Base-by-base conservation (phyloP, 2,329 filamentous ascomycete genomes). In the Cladophialophora chaetospira region DNA sequence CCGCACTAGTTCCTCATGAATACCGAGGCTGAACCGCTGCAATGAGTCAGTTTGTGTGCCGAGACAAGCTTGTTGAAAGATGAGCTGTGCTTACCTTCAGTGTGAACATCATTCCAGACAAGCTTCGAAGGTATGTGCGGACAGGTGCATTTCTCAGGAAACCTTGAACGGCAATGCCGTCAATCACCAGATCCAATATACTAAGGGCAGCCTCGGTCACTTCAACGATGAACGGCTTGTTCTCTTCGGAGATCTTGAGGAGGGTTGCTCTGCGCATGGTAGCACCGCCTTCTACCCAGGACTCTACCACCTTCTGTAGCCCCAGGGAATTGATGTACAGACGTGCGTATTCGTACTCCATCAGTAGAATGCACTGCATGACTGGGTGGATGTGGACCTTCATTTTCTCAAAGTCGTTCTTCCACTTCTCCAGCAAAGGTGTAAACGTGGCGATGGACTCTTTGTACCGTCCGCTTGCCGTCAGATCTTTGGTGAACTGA, bases 311-410 rank as follows among this genome's bases (percentile, higher is more conserved):
- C 19, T 94, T 94, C 74, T 99, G 94, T 1, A 99, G 78, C 2
- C 92, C 92, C 1, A 99, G 79, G 0, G 92, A 96, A 71, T 97
- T 97, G 75, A 97, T 83, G 69, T 97, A 97, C 48, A 97, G 63
- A 11, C 75, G 75, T 73, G 57, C 13, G 31, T 58, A 65, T 36
- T 97, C 91, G 68, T 94, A 97, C 75, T 99, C 94, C 63, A 97
- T 97, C 5, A 85, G 88, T 26, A 99, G 79, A 57, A 97, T 92
- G 69, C 91, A 85, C 43, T 81, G 78, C 74, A 87, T 83, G 55
- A 60, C 45, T n/a, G 59, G 59, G 38, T 58, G 45, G 10, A 65
- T 58, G 21, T 51, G 29, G 1, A 33, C 5, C 40, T 64, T 82
- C 67, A 89, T 88, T n/a, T 84, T 81, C 65, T 96, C 88, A 68